Conservation (phyloP, 306 rosid genomes). For the Pueraria montana region DNA sequence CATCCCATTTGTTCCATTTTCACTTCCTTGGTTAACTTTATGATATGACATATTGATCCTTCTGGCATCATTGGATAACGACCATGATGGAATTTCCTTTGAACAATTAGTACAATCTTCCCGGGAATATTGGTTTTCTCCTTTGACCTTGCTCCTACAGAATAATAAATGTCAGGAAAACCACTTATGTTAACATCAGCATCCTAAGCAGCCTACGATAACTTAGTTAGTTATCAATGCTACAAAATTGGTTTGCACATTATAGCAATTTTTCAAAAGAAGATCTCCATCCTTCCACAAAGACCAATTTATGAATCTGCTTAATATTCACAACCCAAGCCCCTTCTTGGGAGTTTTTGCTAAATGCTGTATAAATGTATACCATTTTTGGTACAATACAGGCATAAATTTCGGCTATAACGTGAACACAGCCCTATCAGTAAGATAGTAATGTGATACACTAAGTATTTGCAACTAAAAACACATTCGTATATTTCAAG, state of each 20-base stretch:
- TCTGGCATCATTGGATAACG: slow-evolving; percentile 58
- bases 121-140: slow-evolving; percentile 45
- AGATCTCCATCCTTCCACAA: background rate
- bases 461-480: background rate
- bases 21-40: slow-evolving; percentile 71
- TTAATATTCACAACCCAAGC: slow-evolving; percentile 4
- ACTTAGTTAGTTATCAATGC: background rate
- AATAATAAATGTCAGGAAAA: slow-evolving; percentile 41
- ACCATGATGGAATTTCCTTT: slow-evolving; percentile 48
- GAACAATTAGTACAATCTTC: slow-evolving; percentile 49
- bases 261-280: background rate
- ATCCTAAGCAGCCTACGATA: slow-evolving; percentile 12
- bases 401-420: background rate
- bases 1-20: slow-evolving; percentile 57
- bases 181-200: slow-evolving; percentile 1
- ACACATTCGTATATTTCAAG: slow-evolving; percentile 15
- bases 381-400: background rate
- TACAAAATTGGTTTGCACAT: slow-evolving; percentile 7
- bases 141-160: slow-evolving; percentile 63
- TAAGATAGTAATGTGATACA: slow-evolving; percentile 3
- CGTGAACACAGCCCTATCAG: background rate
- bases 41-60: slow-evolving; percentile 75
- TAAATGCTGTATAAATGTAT: background rate
- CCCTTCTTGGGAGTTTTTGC: background rate
- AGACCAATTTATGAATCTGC: slow-evolving; percentile 29